Evolutionary conservation across 257 asterid species (phyloP).

Genomic region (Rhazya stricta): DNA sequence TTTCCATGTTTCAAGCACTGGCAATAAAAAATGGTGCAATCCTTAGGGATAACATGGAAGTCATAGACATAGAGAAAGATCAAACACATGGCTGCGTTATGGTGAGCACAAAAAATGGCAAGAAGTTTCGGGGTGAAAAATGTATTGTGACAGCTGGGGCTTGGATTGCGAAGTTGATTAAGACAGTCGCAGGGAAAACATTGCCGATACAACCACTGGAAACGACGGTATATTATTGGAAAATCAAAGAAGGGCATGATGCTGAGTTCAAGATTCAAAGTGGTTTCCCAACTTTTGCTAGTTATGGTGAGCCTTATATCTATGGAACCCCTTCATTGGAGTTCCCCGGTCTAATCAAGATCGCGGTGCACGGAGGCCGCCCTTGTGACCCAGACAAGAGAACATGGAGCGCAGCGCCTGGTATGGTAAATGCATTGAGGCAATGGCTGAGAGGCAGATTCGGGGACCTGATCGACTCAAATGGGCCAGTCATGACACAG

Average conservation of each 20-base stretch:
- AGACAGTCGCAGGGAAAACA: conserved; percentile 32
- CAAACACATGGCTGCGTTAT: conserved; percentile 25
- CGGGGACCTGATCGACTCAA: conserved; percentile 42
- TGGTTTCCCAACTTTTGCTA: conserved; percentile 79
- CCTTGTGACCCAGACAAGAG: conserved; percentile 65
- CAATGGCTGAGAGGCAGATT: conserved; percentile 53
- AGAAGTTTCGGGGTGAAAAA: conserved; percentile 36
- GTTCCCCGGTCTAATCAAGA: conserved; percentile 74
- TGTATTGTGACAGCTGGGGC: conserved; percentile 80
- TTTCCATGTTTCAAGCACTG: conserved; percentile 82
- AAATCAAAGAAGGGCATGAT: conserved; percentile 55
- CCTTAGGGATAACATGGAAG: conserved; percentile 50
- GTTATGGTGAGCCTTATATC: conserved; percentile 65
- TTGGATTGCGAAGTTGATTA: conserved; percentile 56
- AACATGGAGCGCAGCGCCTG: conserved; percentile 43
- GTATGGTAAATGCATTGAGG: conserved; percentile 17
- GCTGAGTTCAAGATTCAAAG: conserved; percentile 53
- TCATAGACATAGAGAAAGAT: conserved; percentile 33
- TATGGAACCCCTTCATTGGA: conserved; percentile 90
- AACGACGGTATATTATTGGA: conserved; percentile 66
- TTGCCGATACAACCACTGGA: conserved; percentile 83
- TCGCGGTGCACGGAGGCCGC: conserved; percentile 64
- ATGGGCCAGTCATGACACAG: conserved; percentile 49
- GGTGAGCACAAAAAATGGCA: conserved; percentile 30
- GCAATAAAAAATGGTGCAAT: conserved; percentile 57